These are phyloP conservation scores for Beauveria sp. DNA, from an alignment of 2,329 filamentous ascomycete genomes.

Conservation along the genomic window DNA sequence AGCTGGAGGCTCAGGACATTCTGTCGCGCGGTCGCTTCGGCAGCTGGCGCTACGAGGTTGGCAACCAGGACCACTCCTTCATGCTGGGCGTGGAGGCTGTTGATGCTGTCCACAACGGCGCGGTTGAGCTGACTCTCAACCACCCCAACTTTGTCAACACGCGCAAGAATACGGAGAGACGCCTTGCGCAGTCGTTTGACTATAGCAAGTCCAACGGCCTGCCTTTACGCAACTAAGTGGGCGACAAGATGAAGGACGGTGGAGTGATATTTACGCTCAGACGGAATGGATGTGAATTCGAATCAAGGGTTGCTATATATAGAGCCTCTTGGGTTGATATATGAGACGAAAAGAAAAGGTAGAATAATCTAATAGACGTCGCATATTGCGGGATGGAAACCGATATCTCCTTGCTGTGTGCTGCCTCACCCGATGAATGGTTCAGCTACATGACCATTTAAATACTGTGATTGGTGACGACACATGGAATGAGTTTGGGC, in stretches of 20 bases:
- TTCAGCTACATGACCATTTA: neutral
- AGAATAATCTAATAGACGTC: conserved; percentile 3
- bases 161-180: conserved; percentile 50
- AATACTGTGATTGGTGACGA: neutral
- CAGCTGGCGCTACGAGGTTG: conserved; percentile 94
- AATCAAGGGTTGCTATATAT: neutral
- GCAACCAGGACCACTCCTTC: conserved; percentile 96
- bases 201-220: conserved; percentile 31
- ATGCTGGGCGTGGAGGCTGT: conserved; percentile 94
- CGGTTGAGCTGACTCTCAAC: conserved; percentile 88
- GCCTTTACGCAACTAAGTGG: conserved; percentile 26
- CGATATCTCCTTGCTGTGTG: neutral
- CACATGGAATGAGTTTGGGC: too few relatives aligned
- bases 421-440: neutral
- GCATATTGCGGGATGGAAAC: neutral
- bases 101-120: conserved; percentile 82
- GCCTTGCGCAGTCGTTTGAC: conserved; percentile 38
- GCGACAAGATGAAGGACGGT: neutral
- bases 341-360: neutral
- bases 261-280: conserved; percentile 12
- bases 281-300: conserved; percentile 12
- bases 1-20: conserved; percentile 85
- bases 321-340: neutral
- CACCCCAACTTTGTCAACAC: conserved; percentile 93
- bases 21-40: conserved; percentile 95